Base-by-base conservation (phyloP, 371 early-diverging fungal genomes). In the Gilbertella persicaria region DNA sequence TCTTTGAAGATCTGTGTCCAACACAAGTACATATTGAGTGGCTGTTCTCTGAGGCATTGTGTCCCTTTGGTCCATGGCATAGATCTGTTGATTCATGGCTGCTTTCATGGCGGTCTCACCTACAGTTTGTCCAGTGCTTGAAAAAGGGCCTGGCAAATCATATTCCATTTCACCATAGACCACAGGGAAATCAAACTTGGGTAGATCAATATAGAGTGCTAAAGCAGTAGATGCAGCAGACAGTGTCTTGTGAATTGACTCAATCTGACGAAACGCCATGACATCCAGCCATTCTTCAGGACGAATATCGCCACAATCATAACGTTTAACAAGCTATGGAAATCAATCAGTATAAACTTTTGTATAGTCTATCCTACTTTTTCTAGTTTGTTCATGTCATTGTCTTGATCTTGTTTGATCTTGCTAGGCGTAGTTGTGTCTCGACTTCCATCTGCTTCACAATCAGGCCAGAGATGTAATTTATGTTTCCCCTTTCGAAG, bases 151-250 rank as follows among this genome's bases (percentile, higher is more conserved):
- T 17, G 68, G 71, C 17, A 70, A 55, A 4, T 46, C 45, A 23
- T 68, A 73, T 55, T 71, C 71, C 69, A 86, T 83, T 69, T 96
- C 95, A 55, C 91, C 86, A 72, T 83, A 94, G 5, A 96, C 86
- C 7, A 96, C 77, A 0, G 96, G 94, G 64, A 96, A 95, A 68
- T 96, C 95, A 67, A 96, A 98, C 55, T 86, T 88, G 1, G 96
- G 95, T 14, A 98, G 75, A 30, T 94, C 91, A 13, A 98, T 78
- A 66, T 91, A 91, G 4, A 98, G 70, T 46, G 84, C 78, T 53
- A 91, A 53, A 5, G 85, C 80, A 13, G 81, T 77, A 5, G 86
- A 71, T 28, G 68, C 71, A 20, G 69, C 64, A 0, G 79, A 76
- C 41, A 80, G 85, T 49, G 67, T 76, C 78, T 80, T 79, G 53